Conservation (phyloP, 192 early-diverging fungal species). For the Coemansia sp. region DNA sequence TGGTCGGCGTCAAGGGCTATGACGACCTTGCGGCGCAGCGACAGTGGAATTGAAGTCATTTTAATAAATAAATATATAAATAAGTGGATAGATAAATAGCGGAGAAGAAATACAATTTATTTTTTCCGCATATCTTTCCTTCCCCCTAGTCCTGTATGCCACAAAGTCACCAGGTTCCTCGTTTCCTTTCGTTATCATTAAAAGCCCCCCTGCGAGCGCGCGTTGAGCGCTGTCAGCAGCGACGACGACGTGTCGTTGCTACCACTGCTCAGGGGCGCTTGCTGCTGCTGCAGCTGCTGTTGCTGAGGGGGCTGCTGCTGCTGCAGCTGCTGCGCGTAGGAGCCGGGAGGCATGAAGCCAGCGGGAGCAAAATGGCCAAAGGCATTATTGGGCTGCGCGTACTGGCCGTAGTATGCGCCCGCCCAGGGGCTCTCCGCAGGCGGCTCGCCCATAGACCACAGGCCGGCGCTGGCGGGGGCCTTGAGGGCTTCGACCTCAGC, state of each 20-base stretch:
- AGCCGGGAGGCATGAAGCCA: not conserved
- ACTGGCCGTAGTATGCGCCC: not conserved
- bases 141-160: not conserved
- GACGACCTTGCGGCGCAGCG: slow-evolving; percentile 48
- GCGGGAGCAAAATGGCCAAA: not conserved
- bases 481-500: slow-evolving; percentile 17
- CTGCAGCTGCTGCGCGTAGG: not conserved
- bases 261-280: slow-evolving; percentile 3
- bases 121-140: not conserved
- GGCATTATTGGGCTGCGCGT: not conserved
- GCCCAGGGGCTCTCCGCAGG: not conserved
- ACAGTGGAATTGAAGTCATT: slow-evolving; percentile 35
- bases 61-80: not conserved
- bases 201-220: slow-evolving; percentile 33
- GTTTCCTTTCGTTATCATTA: not conserved
- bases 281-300: slow-evolving; percentile 3
- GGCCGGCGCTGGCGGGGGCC: not conserved
- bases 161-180: too few species aligned
- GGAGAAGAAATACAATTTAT: not conserved
- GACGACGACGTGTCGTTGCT: slow-evolving; percentile 8
- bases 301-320: not conserved
- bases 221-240: slow-evolving; percentile 25
- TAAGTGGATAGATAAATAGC: not conserved
- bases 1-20: slow-evolving; percentile 40
- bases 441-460: not conserved